A percentile compares a stretch with the other conserved stretches of the same genome.
phyloP scores from a whole-genome alignment of 108 stramenopile genomes.

The Cyclotella distinguenda region DNA sequence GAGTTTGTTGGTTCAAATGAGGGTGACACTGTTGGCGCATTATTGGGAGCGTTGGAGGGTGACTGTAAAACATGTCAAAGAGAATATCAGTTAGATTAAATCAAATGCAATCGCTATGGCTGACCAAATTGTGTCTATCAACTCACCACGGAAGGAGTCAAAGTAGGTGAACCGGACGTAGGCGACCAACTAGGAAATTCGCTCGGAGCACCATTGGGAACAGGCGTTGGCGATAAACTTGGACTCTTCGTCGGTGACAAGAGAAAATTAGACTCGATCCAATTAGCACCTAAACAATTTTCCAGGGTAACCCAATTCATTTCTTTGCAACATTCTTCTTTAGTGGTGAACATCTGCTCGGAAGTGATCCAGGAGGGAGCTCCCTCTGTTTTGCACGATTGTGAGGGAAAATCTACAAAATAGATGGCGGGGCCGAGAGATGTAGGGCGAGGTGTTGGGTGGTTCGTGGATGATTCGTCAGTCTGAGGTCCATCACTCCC shows the following conservation, averaged over 20 bases:
- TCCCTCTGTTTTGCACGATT: neutral
- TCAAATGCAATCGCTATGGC: too few species aligned
- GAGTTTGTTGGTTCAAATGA: neutral
- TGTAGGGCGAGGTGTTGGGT: constrained; percentile 7
- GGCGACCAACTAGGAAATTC: constrained; percentile 3
- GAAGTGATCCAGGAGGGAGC: constrained; percentile 3
- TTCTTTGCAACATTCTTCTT: constrained; percentile 13
- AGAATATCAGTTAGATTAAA: neutral
- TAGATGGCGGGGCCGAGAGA: constrained; percentile 20
- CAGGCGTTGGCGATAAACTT: neutral
- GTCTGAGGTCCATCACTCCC: too few species aligned
- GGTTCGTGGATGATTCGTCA: neutral
- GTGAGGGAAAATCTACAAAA: constrained; percentile 23
- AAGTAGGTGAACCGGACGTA: constrained; percentile 3
- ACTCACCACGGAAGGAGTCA: constrained; percentile 10
- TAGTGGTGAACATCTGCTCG: constrained; percentile 14
- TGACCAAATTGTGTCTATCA: too few species aligned
- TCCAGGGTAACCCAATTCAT: constrained; percentile 21
- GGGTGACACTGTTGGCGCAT: neutral
- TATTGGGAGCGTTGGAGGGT: constrained; percentile 4
- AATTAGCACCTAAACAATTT: constrained; percentile 14
- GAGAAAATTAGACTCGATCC: constrained; percentile 14
- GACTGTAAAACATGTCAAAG: neutral
- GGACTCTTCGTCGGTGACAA: constrained; percentile 13
- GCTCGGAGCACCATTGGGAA: constrained; percentile 1